These are phyloP conservation scores for Suillus hirtellus DNA, from an alignment of 768 basidiomycete genomes.

Conservation along the genomic window DNA sequence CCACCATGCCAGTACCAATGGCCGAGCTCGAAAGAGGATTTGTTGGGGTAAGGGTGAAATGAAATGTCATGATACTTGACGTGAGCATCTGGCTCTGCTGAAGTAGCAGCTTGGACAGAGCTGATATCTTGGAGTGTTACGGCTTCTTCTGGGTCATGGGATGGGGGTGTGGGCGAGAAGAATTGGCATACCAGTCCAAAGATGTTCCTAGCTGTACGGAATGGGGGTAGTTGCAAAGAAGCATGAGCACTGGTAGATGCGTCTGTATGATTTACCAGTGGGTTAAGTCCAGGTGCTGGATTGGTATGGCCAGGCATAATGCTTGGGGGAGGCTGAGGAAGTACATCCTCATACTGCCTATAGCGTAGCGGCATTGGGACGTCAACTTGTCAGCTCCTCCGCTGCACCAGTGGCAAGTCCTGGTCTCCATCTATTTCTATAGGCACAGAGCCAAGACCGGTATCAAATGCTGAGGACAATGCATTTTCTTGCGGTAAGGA, in stretches of 20 bases:
- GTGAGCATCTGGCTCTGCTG: neutral
- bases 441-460: neutral
- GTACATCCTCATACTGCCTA: slow-evolving; percentile 4
- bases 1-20: neutral
- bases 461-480: no score
- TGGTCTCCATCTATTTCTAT: neutral
- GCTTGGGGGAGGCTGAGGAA: slow-evolving; percentile 7
- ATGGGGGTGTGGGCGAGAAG: neutral
- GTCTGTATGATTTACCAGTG: neutral
- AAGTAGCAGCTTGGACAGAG: neutral
- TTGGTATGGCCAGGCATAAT: neutral
- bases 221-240: neutral
- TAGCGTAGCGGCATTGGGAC: neutral
- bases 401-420: neutral
- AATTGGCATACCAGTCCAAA: slow-evolving; percentile 4
- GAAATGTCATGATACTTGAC: neutral
- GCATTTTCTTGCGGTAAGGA: no score
- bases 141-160: neutral
- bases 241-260: neutral
- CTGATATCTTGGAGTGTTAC: neutral
- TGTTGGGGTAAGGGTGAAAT: neutral
- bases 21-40: neutral
- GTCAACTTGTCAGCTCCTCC: neutral
- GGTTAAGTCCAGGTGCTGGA: neutral
- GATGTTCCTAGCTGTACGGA: neutral